A percentile compares a stretch with the other conserved stretches of the same genome.
Conservation (phyloP, 225 moss, liverwort and hornwort species). For the Antitrichia curtipendula region DNA sequence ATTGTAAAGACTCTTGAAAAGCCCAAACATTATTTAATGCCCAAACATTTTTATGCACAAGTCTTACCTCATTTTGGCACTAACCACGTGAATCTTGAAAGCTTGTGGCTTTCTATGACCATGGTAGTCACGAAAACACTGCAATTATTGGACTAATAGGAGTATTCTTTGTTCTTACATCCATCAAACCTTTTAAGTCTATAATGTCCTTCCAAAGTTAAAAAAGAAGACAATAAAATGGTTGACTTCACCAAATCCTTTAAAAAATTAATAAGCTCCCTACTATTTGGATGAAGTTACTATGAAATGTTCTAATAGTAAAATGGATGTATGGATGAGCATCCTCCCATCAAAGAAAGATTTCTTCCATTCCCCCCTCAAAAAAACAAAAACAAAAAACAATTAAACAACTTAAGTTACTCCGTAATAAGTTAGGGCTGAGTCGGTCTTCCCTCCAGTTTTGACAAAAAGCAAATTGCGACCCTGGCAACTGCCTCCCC, state of each 20-base stretch:
- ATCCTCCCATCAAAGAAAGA: not conserved
- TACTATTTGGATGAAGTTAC: not conserved
- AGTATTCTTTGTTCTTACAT: not conserved
- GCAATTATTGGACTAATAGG: not conserved
- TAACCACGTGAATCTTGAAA: not conserved
- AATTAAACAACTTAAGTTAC: too few relatives aligned
- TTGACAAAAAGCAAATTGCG: not conserved
- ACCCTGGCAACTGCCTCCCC: not conserved
- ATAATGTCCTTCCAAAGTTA: accelerated
- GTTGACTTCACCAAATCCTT: too few relatives aligned
- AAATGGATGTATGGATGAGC: not conserved
- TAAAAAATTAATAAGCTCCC: not conserved
- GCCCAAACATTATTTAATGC: not conserved
- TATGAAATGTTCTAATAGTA: not conserved
- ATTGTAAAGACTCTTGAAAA: not conserved
- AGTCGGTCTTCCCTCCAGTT: not conserved
- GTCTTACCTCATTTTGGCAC: not conserved
- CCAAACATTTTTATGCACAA: not conserved
- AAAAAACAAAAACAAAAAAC: too few relatives aligned
- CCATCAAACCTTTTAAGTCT: not conserved
- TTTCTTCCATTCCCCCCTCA: not conserved
- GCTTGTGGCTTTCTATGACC: accelerated
- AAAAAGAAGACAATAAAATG: not conserved
- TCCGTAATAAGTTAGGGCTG: not conserved
- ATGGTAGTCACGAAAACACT: not conserved